A percentile compares a stretch with the other conserved stretches of the same genome.
phyloP scores from a whole-genome alignment of 1,284 basidiomycete species.

The Malassezia arunalokei region DNA sequence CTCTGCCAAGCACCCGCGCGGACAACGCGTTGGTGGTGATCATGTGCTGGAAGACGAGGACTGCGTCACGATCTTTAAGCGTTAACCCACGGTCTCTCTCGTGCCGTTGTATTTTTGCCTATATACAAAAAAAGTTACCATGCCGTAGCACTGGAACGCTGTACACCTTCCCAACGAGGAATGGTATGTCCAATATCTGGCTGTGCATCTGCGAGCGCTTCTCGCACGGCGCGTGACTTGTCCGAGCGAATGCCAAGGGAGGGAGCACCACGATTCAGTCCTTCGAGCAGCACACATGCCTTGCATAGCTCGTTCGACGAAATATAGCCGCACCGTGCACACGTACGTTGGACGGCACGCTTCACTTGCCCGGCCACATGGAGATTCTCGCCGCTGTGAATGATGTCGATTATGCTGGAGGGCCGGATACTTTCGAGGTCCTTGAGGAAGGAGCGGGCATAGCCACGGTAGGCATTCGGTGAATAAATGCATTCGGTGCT shows the following conservation, averaged over 20 bases:
- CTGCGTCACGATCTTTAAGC: constrained; percentile 33
- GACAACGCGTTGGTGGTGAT: constrained; percentile 73
- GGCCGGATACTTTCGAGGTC: constrained; percentile 87
- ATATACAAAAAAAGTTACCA: constrained; percentile 10
- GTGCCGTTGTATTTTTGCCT: neutral
- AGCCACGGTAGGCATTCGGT: constrained; percentile 83
- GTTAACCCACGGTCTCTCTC: constrained; percentile 2
- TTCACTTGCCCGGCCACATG: constrained; percentile 31
- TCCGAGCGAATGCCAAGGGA: constrained; percentile 36
- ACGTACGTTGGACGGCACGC: constrained; percentile 31
- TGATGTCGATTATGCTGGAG: constrained; percentile 91
- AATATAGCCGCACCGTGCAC: constrained; percentile 43
- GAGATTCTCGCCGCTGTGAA: constrained; percentile 50
- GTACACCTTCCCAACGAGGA: constrained; percentile 26
- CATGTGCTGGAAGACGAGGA: constrained; percentile 37
- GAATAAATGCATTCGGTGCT: constrained; percentile 99
- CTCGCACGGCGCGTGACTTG: constrained; percentile 23
- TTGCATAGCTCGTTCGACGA: constrained; percentile 43
- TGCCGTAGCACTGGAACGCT: constrained; percentile 3
- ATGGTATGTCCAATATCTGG: constrained; percentile 21
- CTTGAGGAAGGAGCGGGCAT: constrained; percentile 85
- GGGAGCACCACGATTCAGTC: constrained; percentile 38
- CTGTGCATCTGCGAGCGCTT: constrained; percentile 7
- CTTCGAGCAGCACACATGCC: constrained; percentile 44
- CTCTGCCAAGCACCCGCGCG: constrained; percentile 86